Conservation (phyloP, 2,329 filamentous ascomycete species). For the Lecanicillium sp. region DNA sequence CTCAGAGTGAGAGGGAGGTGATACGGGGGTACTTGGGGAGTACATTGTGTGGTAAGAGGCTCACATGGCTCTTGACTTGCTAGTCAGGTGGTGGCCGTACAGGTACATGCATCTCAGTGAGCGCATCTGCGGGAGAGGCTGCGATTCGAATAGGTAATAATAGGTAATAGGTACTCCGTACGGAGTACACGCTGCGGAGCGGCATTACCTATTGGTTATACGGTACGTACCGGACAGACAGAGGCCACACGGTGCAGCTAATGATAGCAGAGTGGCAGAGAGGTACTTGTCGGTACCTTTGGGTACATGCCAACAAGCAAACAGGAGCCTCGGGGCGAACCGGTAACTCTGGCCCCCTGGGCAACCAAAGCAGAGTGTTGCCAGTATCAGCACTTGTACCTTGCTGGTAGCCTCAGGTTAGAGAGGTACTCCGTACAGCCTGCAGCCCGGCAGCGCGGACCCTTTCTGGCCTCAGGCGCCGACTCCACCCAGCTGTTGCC, state of each 20-base stretch:
- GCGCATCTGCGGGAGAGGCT: conserved; percentile 4
- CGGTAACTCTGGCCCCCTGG: conserved; percentile 10
- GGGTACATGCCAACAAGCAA: background rate
- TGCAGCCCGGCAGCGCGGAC: too few species aligned
- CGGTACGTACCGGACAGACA: background rate
- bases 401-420: background rate
- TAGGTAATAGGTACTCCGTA: background rate
- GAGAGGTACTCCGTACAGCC: too few species aligned
- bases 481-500: conserved; percentile 15
- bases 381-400: background rate
- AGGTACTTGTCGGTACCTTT: background rate
- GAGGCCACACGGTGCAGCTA: background rate
- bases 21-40: background rate
- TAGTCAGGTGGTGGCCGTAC: background rate
- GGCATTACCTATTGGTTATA: too few species aligned
- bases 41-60: background rate
- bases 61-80: background rate
- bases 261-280: background rate
- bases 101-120: background rate
- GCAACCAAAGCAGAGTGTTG: background rate
- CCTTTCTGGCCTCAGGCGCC: conserved; percentile 13
- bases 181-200: too few species aligned
- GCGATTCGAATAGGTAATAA: background rate
- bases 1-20: background rate
- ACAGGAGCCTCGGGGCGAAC: conserved; percentile 13